Conservation (phyloP, 2,329 filamentous ascomycete species). For the Elsinoe batatas region DNA sequence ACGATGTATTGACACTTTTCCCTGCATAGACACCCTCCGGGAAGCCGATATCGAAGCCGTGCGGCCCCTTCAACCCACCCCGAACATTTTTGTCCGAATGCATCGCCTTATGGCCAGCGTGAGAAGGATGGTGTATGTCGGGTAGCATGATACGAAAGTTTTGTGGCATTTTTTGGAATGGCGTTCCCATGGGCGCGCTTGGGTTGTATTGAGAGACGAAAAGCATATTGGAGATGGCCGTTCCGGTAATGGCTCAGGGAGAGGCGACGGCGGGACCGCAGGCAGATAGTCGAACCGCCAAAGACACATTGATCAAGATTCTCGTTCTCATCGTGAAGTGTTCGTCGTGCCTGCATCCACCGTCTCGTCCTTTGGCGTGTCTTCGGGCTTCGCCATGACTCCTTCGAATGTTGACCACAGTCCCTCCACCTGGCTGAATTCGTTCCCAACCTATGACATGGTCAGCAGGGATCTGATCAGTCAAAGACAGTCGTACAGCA, state of each 20-base stretch:
- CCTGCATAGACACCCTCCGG: not conserved
- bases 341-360: not conserved
- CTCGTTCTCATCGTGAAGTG: not conserved
- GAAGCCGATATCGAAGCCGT: conserved; percentile 13
- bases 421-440: conserved; percentile 93
- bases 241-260: conserved; percentile 12
- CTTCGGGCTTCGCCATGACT: conserved; percentile 67
- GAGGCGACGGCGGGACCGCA: not conserved
- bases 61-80: not conserved
- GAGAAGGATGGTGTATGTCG: conserved; percentile 6
- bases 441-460: conserved; percentile 60
- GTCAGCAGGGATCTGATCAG: not conserved
- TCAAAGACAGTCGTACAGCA: conserved; percentile 47
- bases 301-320: conserved; percentile 1
- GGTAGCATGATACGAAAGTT: conserved; percentile 6
- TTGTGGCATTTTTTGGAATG: conserved; percentile 2
- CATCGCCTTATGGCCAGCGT: conserved; percentile 7
- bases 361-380: not conserved
- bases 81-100: not conserved
- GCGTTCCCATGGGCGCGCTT: not conserved
- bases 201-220: not conserved
- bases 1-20: conserved; percentile 13
- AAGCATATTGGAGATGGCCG: conserved; percentile 3
- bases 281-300: not conserved
- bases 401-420: conserved; percentile 96